phyloP scores from a whole-genome alignment of 495 filamentous ascomycete genomes.

The Penicillium samsonianum region DNA sequence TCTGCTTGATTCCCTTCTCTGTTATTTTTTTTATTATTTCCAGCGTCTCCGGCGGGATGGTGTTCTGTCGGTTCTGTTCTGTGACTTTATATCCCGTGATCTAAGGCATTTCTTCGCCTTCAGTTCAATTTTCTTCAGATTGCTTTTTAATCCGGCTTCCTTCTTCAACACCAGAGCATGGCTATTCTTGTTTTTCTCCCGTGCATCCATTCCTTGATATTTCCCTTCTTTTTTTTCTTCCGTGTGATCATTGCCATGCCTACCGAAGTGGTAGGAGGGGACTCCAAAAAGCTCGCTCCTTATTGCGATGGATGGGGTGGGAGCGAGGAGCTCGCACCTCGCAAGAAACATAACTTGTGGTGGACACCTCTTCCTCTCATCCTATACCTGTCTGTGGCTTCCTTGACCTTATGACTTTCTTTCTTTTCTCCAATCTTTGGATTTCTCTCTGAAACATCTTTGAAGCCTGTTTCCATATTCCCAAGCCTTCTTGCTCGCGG shows the following conservation, averaged over 20 bases:
- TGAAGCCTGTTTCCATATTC: constrained; percentile 35
- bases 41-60: constrained; percentile 42
- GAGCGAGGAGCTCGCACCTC: not conserved
- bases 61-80: constrained; percentile 34
- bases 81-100: constrained; percentile 23
- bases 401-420: not conserved
- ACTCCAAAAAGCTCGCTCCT: constrained; percentile 4
- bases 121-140: constrained; percentile 15
- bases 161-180: constrained; percentile 20
- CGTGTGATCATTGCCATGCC: constrained; percentile 11
- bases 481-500: constrained; percentile 34
- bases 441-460: constrained; percentile 11
- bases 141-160: constrained; percentile 19
- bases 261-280: not conserved
- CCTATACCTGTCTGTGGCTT: not conserved
- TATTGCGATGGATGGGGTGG: constrained; percentile 3
- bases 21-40: constrained; percentile 23
- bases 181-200: constrained; percentile 7
- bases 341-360: not conserved
- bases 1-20: constrained; percentile 24
- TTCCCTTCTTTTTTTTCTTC: constrained; percentile 24
- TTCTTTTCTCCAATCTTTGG: constrained; percentile 8
- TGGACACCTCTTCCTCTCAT: not conserved
- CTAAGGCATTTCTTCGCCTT: constrained; percentile 20
- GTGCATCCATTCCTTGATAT: constrained; percentile 24